Base-by-base conservation (phyloP, 2,329 filamentous ascomycete genomes). In the Sporothrix brasiliensis region DNA sequence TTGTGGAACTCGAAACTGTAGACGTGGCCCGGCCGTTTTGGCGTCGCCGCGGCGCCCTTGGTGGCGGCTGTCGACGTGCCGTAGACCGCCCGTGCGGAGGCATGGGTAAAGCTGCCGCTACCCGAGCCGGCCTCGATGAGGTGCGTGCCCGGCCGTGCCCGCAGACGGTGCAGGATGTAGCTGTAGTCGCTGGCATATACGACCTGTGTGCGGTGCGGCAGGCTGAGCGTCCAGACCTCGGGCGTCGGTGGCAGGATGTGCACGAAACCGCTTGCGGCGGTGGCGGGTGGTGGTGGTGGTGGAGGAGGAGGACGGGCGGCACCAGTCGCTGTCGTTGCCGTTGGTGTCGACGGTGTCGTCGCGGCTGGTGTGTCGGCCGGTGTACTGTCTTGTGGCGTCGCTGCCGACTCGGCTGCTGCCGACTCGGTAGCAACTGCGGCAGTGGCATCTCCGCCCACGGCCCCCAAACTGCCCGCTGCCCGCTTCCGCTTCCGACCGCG, bases 131-230 rank as follows among this genome's bases (percentile, higher is more conserved):
- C 92, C 79, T 95, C 92, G 69, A 95, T 93, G 49, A 95, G 82
- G 24, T 85, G 86, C 60, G 88, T 86, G 5, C 92, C 92, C 0
- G 92, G 92, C 24, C 91, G 83, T 5, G 90, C 91, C 44, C 91
- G 86, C 75, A 95, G 86, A 47, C 91, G 85, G 76, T 94, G 91
- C 13, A 95, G 82, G 65, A 95, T 88, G 77, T 93, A 95, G 81
- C 92, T 94, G 80, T 93, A 94, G 78, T 95, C 92, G 19, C 92
- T 91, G 0, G 91, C 94, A 78, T 95, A 95, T 68, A 95, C 92
- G 50, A 95, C 92, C 77, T 95, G 92, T 0, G 92, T 95, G 72
- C 92, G 85, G 78, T 95, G 92, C 1, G 92, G 92, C 63, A 95
- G 80, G 71, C 90, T 92, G 69, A 87, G 86, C 0, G 92, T 95